Evolutionary conservation across 2,329 filamentous ascomycete species (phyloP).

Genomic region (Aureobasidium sp.): DNA sequence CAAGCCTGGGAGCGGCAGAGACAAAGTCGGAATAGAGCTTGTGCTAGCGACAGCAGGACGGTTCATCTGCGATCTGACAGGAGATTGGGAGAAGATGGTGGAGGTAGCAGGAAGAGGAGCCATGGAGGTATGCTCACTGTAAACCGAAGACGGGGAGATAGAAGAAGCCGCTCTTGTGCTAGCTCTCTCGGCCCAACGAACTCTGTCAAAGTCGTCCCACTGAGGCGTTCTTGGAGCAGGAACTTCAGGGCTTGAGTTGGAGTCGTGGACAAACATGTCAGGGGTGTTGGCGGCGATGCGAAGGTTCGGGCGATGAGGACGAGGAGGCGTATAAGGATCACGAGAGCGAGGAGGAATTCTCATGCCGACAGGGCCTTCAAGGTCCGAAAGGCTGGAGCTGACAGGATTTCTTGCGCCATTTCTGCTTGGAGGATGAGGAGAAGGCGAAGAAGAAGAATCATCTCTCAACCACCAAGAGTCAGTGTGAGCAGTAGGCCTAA

Average conservation of each 20-base stretch:
- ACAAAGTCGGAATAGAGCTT: too few species aligned
- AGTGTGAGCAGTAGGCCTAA: background rate
- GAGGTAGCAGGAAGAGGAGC: background rate
- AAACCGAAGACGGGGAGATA: background rate
- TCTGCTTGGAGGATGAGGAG: background rate
- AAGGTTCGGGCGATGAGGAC: background rate
- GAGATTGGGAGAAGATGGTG: background rate
- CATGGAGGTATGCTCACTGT: background rate
- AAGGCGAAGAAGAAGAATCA: background rate
- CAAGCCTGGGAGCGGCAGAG: too few species aligned
- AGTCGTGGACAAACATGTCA: background rate
- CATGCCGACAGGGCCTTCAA: background rate
- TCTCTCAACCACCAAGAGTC: conserved; percentile 2
- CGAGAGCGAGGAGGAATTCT: background rate
- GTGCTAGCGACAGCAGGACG: background rate
- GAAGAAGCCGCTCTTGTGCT: too few species aligned
- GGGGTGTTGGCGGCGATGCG: background rate
- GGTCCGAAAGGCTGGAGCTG: background rate
- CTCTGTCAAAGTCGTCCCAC: background rate
- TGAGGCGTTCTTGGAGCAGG: background rate
- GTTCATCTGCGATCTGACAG: background rate
- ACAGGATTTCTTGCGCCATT: background rate
- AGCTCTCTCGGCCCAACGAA: background rate
- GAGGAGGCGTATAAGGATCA: background rate
- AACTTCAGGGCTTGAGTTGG: background rate